Percentiles rank a stretch among this genome's conserved stretches.
Conservation (phyloP, 1,139 yeast genomes). For the Diutina catenulata region DNA sequence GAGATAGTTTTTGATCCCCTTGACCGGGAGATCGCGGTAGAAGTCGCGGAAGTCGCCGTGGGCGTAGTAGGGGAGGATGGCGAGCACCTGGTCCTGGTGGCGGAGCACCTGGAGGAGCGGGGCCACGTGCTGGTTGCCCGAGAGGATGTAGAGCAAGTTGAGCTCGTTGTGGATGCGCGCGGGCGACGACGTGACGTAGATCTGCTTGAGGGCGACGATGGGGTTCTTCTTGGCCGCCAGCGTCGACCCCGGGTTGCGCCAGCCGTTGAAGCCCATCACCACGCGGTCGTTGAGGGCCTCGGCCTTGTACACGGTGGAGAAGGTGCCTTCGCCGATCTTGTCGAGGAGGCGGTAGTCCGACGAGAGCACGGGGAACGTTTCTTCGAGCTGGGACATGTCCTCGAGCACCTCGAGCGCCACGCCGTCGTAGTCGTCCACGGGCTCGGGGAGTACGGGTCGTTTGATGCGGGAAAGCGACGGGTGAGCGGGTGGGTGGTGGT, state of each 20-base stretch:
- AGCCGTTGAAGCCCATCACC: slow-evolving; percentile 26
- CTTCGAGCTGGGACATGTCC: slow-evolving; percentile 56
- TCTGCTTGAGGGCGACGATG: slow-evolving; percentile 82
- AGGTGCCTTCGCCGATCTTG: slow-evolving; percentile 93
- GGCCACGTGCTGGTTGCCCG: slow-evolving; percentile 68
- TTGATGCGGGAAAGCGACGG: too few species aligned
- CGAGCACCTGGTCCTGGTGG: slow-evolving; percentile 82
- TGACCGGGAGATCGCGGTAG: slow-evolving; percentile 65
- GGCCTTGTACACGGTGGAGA: slow-evolving; percentile 84
- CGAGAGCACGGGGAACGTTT: slow-evolving; percentile 51
- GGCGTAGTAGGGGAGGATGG: slow-evolving; percentile 82
- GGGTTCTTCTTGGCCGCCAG: slow-evolving; percentile 23
- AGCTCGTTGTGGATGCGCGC: slow-evolving; percentile 81
- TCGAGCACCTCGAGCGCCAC: slow-evolving; percentile 42
- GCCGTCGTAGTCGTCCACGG: slow-evolving; percentile 16
- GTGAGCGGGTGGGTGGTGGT: too few species aligned
- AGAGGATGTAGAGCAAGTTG: slow-evolving; percentile 55
- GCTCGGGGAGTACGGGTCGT: background rate
- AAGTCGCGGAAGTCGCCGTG: slow-evolving; percentile 87
- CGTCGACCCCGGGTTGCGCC: slow-evolving; percentile 33
- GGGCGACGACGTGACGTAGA: slow-evolving; percentile 93
- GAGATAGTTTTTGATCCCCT: slow-evolving; percentile 73
- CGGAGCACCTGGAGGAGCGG: slow-evolving; percentile 84
- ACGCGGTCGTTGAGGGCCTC: slow-evolving; percentile 45
- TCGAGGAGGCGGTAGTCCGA: slow-evolving; percentile 57